These are phyloP conservation scores for Penicillium pancosmium DNA, from an alignment of 495 filamentous ascomycete genomes.

Conservation along the genomic window DNA sequence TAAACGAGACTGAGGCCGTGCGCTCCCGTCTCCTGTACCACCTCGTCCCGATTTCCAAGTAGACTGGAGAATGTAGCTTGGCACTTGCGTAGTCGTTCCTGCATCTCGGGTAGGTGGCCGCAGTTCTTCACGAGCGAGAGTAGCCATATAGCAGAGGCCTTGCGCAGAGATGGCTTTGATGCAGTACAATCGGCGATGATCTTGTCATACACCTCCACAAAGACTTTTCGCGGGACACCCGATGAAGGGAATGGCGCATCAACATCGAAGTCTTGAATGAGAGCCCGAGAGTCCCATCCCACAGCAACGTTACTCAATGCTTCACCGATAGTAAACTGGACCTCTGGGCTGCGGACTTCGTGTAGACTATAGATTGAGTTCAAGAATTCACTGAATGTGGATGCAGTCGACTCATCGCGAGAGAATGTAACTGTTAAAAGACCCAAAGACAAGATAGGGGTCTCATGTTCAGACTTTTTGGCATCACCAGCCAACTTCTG, in stretches of 20 bases:
- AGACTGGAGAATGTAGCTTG: conserved; percentile 86
- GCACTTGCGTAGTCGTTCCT: conserved; percentile 71
- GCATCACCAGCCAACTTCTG: conserved; percentile 65
- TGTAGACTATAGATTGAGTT: conserved; percentile 71
- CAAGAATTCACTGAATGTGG: conserved; percentile 48
- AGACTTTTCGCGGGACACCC: conserved; percentile 46
- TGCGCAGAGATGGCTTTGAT: conserved; percentile 83
- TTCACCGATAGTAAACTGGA: conserved; percentile 87
- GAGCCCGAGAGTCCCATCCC: conserved; percentile 74
- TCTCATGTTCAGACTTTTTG: conserved; percentile 74
- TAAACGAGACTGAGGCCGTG: conserved; percentile 88
- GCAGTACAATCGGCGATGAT: conserved; percentile 72
- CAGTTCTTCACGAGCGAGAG: conserved; percentile 92
- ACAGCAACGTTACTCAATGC: conserved; percentile 74
- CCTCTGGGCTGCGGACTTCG: conserved; percentile 79
- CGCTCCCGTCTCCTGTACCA: conserved; percentile 94
- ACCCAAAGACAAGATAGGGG: conserved; percentile 76
- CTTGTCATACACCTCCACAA: conserved; percentile 64
- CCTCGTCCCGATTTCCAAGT: conserved; percentile 84
- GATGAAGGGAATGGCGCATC: conserved; percentile 48
- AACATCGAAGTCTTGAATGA: conserved; percentile 64
- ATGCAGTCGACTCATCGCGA: conserved; percentile 33
- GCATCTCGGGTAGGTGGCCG: conserved; percentile 70
- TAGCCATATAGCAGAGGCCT: conserved; percentile 90
- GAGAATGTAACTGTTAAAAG: conserved; percentile 58